Evolutionary conservation across 306 rosid species (phyloP).

Genomic region (Prunus mongolica): DNA sequence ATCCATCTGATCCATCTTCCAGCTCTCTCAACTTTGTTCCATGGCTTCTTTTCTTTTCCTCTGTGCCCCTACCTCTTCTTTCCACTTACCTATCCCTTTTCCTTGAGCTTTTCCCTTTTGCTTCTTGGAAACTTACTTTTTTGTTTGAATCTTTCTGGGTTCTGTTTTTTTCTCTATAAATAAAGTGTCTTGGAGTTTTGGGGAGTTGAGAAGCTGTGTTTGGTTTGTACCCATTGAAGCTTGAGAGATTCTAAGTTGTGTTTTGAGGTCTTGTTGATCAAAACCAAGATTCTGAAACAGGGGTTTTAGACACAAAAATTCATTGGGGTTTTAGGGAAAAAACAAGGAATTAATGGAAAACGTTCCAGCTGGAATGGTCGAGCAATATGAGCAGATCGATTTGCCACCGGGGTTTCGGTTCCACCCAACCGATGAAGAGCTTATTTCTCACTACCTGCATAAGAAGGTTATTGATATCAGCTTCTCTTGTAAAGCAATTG

Average conservation of each 20-base stretch:
- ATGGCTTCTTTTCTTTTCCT: slow-evolving; percentile 27
- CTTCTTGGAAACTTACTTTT: slow-evolving; percentile 11
- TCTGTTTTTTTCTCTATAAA: slow-evolving; percentile 6
- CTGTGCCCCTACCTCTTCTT: background rate
- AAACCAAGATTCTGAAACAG: background rate
- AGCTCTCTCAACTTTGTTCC: slow-evolving; percentile 22
- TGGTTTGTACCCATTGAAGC: slow-evolving; percentile 8
- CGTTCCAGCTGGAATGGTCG: slow-evolving; percentile 11
- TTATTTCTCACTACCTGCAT: slow-evolving; percentile 72
- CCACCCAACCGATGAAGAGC: slow-evolving; percentile 97
- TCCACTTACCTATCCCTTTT: background rate
- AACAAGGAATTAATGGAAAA: slow-evolving; percentile 43
- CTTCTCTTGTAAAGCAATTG: slow-evolving; percentile 74
- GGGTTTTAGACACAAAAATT: background rate
- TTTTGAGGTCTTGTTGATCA: background rate
- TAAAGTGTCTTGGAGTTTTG: background rate
- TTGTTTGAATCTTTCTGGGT: slow-evolving; percentile 22
- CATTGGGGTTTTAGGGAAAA: background rate
- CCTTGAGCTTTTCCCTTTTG: slow-evolving; percentile 22
- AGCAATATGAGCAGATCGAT: slow-evolving; percentile 53
- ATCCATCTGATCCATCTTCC: slow-evolving; percentile 22
- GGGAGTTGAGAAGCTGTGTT: slow-evolving; percentile 13
- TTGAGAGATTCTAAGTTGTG: background rate
- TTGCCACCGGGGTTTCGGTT: slow-evolving; percentile 93
- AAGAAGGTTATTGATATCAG: slow-evolving; percentile 50